Conservation (phyloP, 345 rosid species). For the Microcos paniculata region DNA sequence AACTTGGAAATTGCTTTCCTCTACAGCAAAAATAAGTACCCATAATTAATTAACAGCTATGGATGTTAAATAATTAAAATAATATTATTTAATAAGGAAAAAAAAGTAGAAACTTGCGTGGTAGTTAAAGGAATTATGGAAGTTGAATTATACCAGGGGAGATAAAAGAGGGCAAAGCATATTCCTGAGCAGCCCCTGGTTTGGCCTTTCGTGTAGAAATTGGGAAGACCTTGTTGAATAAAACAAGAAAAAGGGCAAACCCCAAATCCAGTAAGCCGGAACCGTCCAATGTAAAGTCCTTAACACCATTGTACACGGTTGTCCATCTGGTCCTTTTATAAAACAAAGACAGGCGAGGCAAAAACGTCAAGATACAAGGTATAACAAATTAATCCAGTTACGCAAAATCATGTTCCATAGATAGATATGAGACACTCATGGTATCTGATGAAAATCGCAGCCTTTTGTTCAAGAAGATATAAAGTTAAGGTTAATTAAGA, state of each 20-base stretch:
- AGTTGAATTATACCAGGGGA: slow-evolving; percentile 40
- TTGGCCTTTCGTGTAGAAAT: slow-evolving; percentile 51
- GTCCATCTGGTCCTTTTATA: slow-evolving; percentile 43
- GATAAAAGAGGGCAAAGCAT: slow-evolving; percentile 43
- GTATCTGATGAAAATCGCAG: neutral
- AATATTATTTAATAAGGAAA: neutral
- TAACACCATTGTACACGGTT: slow-evolving; percentile 57
- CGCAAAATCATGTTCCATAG: neutral
- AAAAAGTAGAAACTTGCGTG: neutral
- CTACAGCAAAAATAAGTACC: slow-evolving; percentile 20
- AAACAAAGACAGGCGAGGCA: neutral
- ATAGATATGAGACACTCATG: neutral
- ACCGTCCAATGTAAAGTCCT: slow-evolving; percentile 68
- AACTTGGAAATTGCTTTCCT: slow-evolving; percentile 47
- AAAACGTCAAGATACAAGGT: neutral
- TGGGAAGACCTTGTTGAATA: slow-evolving; percentile 66
- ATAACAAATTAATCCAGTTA: neutral
- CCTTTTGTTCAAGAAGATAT: neutral
- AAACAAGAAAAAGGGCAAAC: slow-evolving; percentile 65
- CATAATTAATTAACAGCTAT: neutral
- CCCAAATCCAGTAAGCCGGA: slow-evolving; percentile 62
- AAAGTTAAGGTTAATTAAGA: neutral
- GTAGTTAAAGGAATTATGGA: neutral
- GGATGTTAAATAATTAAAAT: neutral
- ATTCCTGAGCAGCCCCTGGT: slow-evolving; percentile 35